Evolutionary conservation across 2,329 filamentous ascomycete species (phyloP), one percentile per base, ranked within the genome.

Genomic region (Fusarium domesticum): DNA sequence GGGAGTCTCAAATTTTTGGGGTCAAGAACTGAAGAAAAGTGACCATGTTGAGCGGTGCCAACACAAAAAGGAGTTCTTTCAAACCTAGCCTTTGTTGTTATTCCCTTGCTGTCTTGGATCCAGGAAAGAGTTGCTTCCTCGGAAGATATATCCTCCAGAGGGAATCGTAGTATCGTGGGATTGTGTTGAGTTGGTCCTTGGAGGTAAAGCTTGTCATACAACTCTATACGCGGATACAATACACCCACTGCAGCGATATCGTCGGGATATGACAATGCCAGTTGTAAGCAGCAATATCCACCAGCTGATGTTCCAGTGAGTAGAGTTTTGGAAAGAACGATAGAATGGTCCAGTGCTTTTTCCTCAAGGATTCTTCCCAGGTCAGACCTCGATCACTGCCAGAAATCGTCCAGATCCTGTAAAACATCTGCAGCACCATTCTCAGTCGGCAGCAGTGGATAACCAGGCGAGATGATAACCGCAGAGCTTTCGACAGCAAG

Each of bases 321-420:
- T 2, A 58, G n/a, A 0, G 46, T 18, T 2, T 42, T n/a, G 2
- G 50, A 49, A 25, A 63, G 47, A 2, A 56, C 46, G 3, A 55
- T 2, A 1, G 11, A 11, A 5, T 53, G 25, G 0, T 44, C 47
- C 1, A 53, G 56, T 1, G 42, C 38, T 6, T 37, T 46, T 3
- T 48, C 8, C 11, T 45, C 6, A 10, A 54, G 14, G 1, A 54
- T 16, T 1, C 11, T 1, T 0, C 43, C 34, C 0, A 63, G 39
- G 0, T 38, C 19, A 1, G 32, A 25, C 5, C 47, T 57, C 0
- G 53, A 42, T 59, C 61, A 63, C 15, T 53, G 45, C 58, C 61
- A 63, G 1, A 53, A 55, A 32, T 61, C 58, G 16, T 60, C 55
- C 2, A 63, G 17, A 34, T 64, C 61, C 3, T 55, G 55, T 0